These are phyloP conservation scores for Lipomyces spencermartinsiae DNA, from an alignment of 805 yeast species.

Conservation along the genomic window DNA sequence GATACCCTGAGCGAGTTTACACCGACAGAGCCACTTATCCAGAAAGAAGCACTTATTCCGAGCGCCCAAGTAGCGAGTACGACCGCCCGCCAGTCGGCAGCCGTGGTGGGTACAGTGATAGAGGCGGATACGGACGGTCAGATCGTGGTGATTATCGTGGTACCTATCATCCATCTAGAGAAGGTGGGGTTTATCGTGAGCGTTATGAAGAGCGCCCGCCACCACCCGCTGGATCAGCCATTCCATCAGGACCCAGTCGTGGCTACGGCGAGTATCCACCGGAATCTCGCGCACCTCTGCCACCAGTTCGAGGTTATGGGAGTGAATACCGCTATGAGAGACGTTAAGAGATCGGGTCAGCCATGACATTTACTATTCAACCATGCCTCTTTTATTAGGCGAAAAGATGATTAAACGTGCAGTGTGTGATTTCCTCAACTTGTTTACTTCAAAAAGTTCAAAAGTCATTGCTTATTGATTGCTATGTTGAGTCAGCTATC, in stretches of 20 bases:
- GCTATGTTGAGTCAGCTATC: not conserved
- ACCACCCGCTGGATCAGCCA: not conserved
- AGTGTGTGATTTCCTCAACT: not conserved
- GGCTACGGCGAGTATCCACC: conserved; percentile 13
- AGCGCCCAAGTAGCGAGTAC: not conserved
- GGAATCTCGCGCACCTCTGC: conserved; percentile 11
- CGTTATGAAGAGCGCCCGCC: conserved; percentile 1
- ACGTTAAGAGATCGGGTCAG: not conserved
- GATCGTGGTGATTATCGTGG: conserved; percentile 10
- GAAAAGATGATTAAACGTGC: not conserved
- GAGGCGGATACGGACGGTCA: conserved; percentile 7
- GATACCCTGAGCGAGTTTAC: not conserved
- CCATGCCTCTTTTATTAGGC: not conserved
- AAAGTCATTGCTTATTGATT: not conserved
- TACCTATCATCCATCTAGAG: conserved; percentile 7
- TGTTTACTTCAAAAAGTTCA: not conserved
- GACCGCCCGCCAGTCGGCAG: conserved; percentile 5
- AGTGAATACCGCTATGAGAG: conserved; percentile 16
- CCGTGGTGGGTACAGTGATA: conserved; percentile 9
- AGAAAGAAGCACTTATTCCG: not conserved
- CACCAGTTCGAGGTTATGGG: conserved; percentile 2
- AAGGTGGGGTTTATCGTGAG: not conserved
- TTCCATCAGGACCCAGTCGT: conserved; percentile 16
- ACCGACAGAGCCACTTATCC: conserved; percentile 2
- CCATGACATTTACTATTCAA: not conserved